Base-by-base conservation (phyloP, 129 eudicot species). In the carrot (Daucus carota) region DNA sequence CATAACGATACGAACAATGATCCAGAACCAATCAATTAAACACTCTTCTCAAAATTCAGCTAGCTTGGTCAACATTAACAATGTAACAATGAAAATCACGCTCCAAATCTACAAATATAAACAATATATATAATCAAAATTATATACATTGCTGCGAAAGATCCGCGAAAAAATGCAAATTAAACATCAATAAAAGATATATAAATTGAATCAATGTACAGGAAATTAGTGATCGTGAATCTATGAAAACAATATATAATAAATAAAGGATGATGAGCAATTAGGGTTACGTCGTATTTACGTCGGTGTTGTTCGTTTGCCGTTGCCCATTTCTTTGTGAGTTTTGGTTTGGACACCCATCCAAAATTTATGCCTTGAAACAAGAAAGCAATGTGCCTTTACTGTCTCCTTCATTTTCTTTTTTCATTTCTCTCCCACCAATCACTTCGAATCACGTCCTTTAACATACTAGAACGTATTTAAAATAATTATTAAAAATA, bases 1-100 rank as follows among this genome's bases (percentile, higher is more conserved):
- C 99, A 94, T 94, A 4, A 70, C 74, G 6, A 60, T 28, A 12
- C 33, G 20, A 62, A 57, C n/a, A 17, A 34, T 33, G 65, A 46
- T 17, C 29, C 60, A 73, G 45, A 9, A 14, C 40, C 38, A 57
- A 57, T 57, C 62, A n/a, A n/a, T n/a, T n/a, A n/a, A n/a, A n/a
- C n/a, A n/a, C n/a, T n/a, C n/a, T n/a, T 47, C 6, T 46, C 52
- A 46, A 4, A 52, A 52, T 52, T 52, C 11, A 20, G 8, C 11
- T 46, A 36, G 40, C 3, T 36, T 15, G 22, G 16, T 46, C 52
- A 46, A 50, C 40, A 36, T 20, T 1, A 52, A 22, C 5, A 22
- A 54, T 54, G 31, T 54, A 54, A 22, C 5, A 22, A 54, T 54
- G 31, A 22, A 54, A 54, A 54, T 54, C 65, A n/a, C 6, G 24